Conservation (phyloP, 495 filamentous ascomycete species). For the Xylaria curta region DNA sequence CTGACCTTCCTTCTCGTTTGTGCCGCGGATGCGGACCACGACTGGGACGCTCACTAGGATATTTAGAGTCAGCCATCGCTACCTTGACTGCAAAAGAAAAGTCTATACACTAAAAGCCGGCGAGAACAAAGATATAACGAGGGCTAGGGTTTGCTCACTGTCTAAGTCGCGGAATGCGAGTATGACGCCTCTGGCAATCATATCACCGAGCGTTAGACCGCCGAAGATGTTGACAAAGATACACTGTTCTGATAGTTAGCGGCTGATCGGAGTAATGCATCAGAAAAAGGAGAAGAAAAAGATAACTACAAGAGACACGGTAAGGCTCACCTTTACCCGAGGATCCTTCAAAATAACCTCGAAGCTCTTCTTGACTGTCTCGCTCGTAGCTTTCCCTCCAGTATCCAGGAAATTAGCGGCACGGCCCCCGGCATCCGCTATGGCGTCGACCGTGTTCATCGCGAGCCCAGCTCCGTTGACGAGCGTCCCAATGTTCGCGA, state of each 20-base stretch:
- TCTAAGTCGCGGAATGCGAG: conserved; percentile 76
- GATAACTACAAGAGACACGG: too few relatives aligned
- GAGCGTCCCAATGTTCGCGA: conserved; percentile 71
- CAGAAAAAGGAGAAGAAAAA: not conserved
- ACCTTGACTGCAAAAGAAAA: not conserved
- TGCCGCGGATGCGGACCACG: conserved; percentile 83
- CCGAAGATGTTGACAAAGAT: conserved; percentile 94
- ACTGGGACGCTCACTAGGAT: conserved; percentile 66
- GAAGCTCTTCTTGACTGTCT: conserved; percentile 81
- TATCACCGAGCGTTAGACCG: conserved; percentile 81
- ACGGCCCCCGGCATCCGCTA: conserved; percentile 66
- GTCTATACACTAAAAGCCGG: not conserved
- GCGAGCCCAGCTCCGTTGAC: conserved; percentile 91
- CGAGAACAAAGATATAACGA: not conserved
- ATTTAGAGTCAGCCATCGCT: not conserved
- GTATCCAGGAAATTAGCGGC: conserved; percentile 89
- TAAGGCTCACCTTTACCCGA: conserved; percentile 61
- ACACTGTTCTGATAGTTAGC: conserved; percentile 29
- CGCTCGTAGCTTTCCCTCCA: conserved; percentile 86
- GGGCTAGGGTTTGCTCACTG: conserved; percentile 23
- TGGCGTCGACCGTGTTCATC: conserved; percentile 89
- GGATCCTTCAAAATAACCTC: conserved; percentile 71
- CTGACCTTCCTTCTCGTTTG: conserved; percentile 79
- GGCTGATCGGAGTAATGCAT: too few relatives aligned
- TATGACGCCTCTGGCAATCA: conserved; percentile 87